Percentiles rank a stretch among this genome's conserved stretches.
These are phyloP conservation scores for Mortierella claussenii DNA, from an alignment of 192 early-diverging fungal species.

Conservation along the genomic window DNA sequence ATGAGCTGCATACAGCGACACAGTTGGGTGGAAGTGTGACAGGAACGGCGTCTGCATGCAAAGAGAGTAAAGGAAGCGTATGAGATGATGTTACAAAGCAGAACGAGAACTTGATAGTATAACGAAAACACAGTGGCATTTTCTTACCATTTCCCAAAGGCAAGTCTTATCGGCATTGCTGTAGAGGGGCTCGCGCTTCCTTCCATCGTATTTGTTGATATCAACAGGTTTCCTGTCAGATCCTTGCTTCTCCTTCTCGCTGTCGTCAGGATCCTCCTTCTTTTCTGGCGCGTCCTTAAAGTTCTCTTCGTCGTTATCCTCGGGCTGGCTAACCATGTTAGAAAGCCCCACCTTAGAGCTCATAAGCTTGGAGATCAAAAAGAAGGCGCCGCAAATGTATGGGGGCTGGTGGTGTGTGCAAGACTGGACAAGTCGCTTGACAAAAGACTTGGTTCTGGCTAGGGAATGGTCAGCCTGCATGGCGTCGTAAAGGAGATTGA, in stretches of 20 bases:
- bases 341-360: slow-evolving; percentile 64
- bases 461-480: slow-evolving; percentile 78
- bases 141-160: slow-evolving; percentile 89
- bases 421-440: slow-evolving; percentile 91
- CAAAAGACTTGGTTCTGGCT: slow-evolving; percentile 81
- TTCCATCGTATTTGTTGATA: slow-evolving; percentile 74
- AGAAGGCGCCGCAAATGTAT: slow-evolving; percentile 89
- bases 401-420: slow-evolving; percentile 77
- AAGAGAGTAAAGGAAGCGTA: slow-evolving; percentile 6
- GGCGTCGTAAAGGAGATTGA: slow-evolving; percentile 91
- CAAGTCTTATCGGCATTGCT: slow-evolving; percentile 84
- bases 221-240: slow-evolving; percentile 2
- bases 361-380: slow-evolving; percentile 78
- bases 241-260: slow-evolving; percentile 14
- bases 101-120: neutral
- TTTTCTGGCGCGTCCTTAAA: slow-evolving; percentile 73
- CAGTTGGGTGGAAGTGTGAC: slow-evolving; percentile 92
- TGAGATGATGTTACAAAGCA: neutral
- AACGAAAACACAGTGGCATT: neutral
- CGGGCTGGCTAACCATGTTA: slow-evolving; percentile 71
- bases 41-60: slow-evolving; percentile 66
- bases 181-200: slow-evolving; percentile 89
- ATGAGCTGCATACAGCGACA: slow-evolving; percentile 81
- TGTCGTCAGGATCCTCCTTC: slow-evolving; percentile 56
- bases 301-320: slow-evolving; percentile 78